A percentile compares a stretch with the other conserved stretches of the same genome.
Evolutionary conservation across 176 grass and related monocot genomes (phyloP).

Genomic region (Poa pratensis): DNA sequence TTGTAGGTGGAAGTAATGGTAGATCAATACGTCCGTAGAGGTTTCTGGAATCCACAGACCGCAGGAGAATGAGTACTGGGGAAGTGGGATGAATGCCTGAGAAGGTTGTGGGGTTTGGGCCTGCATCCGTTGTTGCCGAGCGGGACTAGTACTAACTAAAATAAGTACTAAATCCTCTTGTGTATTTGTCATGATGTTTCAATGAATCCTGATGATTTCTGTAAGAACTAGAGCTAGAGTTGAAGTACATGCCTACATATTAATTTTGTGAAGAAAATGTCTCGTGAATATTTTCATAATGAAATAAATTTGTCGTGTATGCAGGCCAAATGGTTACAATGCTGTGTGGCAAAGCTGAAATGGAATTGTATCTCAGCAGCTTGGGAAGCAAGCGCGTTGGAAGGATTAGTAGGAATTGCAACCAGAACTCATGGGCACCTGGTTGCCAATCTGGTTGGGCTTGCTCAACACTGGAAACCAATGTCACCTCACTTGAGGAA

Average conservation of each 20-base stretch:
- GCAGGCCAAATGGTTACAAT: slow-evolving; percentile 38
- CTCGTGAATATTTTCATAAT: not conserved
- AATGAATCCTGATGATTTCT: not conserved
- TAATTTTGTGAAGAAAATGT: slow-evolving; percentile 1
- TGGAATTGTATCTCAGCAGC: slow-evolving; percentile 37
- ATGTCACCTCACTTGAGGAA: not conserved
- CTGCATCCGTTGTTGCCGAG: not conserved
- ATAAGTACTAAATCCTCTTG: not conserved
- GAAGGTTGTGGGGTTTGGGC: not conserved
- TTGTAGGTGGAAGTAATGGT: not conserved
- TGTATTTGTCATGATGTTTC: not conserved
- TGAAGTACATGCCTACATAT: not conserved
- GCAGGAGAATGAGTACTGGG: not conserved
- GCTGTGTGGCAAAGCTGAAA: slow-evolving; percentile 40
- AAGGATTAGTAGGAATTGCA: slow-evolving; percentile 65
- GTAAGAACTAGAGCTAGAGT: not conserved
- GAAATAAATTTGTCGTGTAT: slow-evolving; percentile 9
- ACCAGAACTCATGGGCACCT: slow-evolving; percentile 53
- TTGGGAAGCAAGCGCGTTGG: slow-evolving; percentile 40
- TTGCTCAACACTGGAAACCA: slow-evolving; percentile 1
- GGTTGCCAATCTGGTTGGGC: slow-evolving; percentile 82
- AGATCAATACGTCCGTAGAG: not conserved
- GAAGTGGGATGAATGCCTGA: not conserved
- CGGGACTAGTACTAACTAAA: no score
- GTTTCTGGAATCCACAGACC: not conserved